Conservation (phyloP, 2,329 filamentous ascomycete species). For the Aspergillus costaricaensis region DNA sequence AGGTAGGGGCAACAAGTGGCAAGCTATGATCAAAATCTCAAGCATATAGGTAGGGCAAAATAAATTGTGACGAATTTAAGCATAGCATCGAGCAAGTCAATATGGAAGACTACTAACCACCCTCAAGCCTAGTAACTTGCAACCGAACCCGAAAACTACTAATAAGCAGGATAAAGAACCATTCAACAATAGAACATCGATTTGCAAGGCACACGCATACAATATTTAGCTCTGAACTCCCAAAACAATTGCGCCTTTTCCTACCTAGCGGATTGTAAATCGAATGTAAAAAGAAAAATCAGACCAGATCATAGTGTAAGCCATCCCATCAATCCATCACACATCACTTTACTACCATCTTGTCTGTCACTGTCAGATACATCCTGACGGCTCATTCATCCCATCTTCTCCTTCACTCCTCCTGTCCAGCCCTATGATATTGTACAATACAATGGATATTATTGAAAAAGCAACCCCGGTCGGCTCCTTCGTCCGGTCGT, state of each 20-base stretch:
- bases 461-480: conserved; percentile 9
- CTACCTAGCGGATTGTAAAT: conserved; percentile 8
- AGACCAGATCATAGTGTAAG: conserved; percentile 1
- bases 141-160: not conserved
- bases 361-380: not conserved
- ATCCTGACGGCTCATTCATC: too few relatives aligned
- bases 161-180: not conserved
- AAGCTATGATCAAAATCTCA: too few relatives aligned
- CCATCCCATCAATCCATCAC: conserved; percentile 3
- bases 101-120: not conserved
- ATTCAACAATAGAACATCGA: not conserved
- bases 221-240: conserved; percentile 9
- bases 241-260: conserved; percentile 15
- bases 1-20: too few relatives aligned
- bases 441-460: conserved; percentile 27
- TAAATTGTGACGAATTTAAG: not conserved
- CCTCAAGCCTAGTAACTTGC: not conserved
- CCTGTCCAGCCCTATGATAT: conserved; percentile 17
- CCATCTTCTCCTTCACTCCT: too few relatives aligned
- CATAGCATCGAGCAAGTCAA: not conserved
- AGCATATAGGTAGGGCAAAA: not conserved
- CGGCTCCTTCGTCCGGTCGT: conserved; percentile 9
- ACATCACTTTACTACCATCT: not conserved
- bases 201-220: not conserved
- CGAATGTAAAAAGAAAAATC: not conserved